These are phyloP conservation scores for Dactylellina leptospora DNA, from an alignment of 2,329 filamentous ascomycete species.

Conservation along the genomic window DNA sequence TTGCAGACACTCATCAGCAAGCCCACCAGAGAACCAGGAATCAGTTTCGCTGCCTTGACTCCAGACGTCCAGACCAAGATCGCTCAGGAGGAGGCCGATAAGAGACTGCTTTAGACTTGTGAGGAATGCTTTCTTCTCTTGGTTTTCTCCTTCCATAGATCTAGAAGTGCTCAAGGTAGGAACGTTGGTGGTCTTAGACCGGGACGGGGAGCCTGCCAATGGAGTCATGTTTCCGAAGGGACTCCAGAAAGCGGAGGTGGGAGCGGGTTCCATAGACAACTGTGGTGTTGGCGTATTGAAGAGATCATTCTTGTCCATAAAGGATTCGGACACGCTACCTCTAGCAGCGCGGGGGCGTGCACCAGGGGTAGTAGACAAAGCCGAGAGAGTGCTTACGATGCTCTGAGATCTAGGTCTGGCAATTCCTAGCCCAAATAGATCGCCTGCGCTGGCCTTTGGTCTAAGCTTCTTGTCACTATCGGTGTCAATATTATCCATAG, in stretches of 20 bases:
- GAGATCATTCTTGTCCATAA: conserved; percentile 64
- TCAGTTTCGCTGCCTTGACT: conserved; percentile 93
- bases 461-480: conserved; percentile 55
- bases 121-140: conserved; percentile 81
- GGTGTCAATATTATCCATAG: conserved; percentile 55
- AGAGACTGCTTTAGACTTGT: conserved; percentile 79
- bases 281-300: conserved; percentile 76
- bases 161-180: conserved; percentile 67
- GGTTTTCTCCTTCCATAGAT: conserved; percentile 66
- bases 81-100: conserved; percentile 84
- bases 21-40: conserved; percentile 75
- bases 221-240: conserved; percentile 72
- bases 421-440: conserved; percentile 56
- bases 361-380: conserved; percentile 58
- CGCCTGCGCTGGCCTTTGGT: conserved; percentile 56
- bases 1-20: conserved; percentile 73
- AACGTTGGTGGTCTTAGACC: conserved; percentile 29
- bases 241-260: conserved; percentile 65
- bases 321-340: conserved; percentile 57
- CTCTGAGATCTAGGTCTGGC: conserved; percentile 61
- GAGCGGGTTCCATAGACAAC: conserved; percentile 76
- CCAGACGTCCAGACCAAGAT: conserved; percentile 86
- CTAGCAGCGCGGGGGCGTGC: conserved; percentile 30
- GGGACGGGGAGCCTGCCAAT: conserved; percentile 61
- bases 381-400: conserved; percentile 62